Evolutionary conservation across 2,329 filamentous ascomycete species (phyloP), one percentile per base, ranked within the genome.

Genomic region (Fusarium lyarnte): DNA sequence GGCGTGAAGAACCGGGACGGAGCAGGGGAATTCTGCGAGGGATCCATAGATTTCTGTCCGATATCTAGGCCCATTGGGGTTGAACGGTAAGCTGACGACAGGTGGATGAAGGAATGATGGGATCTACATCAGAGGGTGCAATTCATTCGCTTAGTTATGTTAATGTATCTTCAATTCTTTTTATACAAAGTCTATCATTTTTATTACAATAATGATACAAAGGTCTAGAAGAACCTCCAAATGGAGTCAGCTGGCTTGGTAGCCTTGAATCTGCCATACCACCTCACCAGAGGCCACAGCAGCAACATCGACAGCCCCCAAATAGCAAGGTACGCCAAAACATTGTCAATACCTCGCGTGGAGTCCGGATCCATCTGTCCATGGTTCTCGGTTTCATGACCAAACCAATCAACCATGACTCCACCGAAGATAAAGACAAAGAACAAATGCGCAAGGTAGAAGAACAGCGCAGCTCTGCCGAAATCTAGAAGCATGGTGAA

Each of bases 381-480:
- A 6, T 69, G 58, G 6, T 76, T 60, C 43, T 36, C 81, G 3
- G 78, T 77, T 2, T 81, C 79, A 36, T 80, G 79, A 0, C 84
- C 84, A 14, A 84, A 80, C n/a, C 77, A 59, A 0, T 46, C 53
- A 5, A 81, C 71, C 35, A 81, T 53, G 8, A 78, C 8, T 2
- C 49, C 29, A 4, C 76, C 79, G 1, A 81, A 35, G 3, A 61
- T 46, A 27, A 83, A 78, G 7, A 84, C 65, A 5, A 83, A 41
- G 21, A 81, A 41, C 41, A 85, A 70, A 59, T 86, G 84, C 3
- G 76, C 66, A 10, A 85, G 66, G 72, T 85, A 86, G 54, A 86
- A 86, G 77, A 86, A 86, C 8, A 86, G 70, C 0, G 84, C 83
- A 0, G 84, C 84, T n/a, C 80, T 81, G n/a, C 84, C 84, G 67